Evolutionary conservation across 2,329 filamentous ascomycete species (phyloP).

Genomic region (Exophiala alcalophila): DNA sequence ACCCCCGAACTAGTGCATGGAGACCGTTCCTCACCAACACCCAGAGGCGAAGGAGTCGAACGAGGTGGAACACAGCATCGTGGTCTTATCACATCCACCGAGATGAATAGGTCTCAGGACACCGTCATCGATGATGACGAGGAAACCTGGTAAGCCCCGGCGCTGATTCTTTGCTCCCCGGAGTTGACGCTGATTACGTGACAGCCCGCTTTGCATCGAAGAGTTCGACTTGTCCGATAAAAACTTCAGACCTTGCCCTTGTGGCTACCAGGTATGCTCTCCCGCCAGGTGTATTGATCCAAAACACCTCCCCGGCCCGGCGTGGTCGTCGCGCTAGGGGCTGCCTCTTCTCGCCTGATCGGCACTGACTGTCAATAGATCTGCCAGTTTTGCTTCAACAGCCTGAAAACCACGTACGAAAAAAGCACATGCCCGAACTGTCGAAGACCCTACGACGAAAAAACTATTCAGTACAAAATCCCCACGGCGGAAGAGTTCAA

Average conservation of each 20-base stretch:
- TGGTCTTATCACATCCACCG: constrained; percentile 30
- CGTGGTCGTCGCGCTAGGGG: too few species aligned
- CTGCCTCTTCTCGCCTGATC: not conserved
- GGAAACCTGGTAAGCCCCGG: constrained; percentile 44
- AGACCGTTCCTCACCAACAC: constrained; percentile 19
- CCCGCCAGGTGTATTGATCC: too few species aligned
- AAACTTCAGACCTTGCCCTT: constrained; percentile 95
- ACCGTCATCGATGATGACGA: constrained; percentile 51
- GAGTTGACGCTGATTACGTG: constrained; percentile 25
- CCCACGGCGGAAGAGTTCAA: constrained; percentile 77
- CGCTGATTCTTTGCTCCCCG: constrained; percentile 1
- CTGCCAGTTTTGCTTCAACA: constrained; percentile 99
- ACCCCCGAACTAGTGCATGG: constrained; percentile 33
- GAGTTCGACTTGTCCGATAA: constrained; percentile 97
- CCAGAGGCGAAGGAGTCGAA: constrained; percentile 29
- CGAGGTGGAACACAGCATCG: constrained; percentile 23
- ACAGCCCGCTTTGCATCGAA: constrained; percentile 93
- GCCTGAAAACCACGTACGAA: constrained; percentile 91
- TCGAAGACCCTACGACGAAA: constrained; percentile 90
- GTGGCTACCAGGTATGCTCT: constrained; percentile 91
- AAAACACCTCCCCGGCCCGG: too few species aligned
- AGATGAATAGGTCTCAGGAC: constrained; percentile 47
- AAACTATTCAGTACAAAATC: constrained; percentile 94
- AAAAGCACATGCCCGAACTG: constrained; percentile 98
- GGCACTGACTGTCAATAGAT: constrained; percentile 57